A percentile compares a stretch with the other conserved stretches of the same genome.
These are phyloP conservation scores for Saturnispora diversa DNA, from an alignment of 805 yeast genomes.

Conservation along the genomic window DNA sequence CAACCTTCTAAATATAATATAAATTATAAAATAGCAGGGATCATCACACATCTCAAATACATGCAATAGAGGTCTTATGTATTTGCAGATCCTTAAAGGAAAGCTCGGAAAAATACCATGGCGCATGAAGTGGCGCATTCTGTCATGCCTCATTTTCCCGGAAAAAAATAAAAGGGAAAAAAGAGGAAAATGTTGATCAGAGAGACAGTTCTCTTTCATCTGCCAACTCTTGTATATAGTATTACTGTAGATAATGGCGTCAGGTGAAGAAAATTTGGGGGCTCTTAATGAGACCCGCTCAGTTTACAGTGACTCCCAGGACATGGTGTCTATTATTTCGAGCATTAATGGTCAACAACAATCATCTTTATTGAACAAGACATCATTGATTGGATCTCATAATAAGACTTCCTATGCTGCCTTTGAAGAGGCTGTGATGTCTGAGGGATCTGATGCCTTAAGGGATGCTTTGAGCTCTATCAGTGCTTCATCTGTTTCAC, in stretches of 20 bases:
- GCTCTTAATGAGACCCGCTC: not conserved
- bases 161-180: not conserved
- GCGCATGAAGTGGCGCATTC: constrained; percentile 3
- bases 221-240: constrained; percentile 4
- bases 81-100: no score
- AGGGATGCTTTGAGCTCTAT: constrained; percentile 29
- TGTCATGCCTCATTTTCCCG: not conserved
- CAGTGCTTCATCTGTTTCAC: constrained; percentile 25
- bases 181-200: no score
- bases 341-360: constrained; percentile 21
- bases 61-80: no score
- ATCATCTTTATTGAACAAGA: constrained; percentile 14
- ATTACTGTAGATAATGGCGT: not conserved
- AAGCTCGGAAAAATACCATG: no score
- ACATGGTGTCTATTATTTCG: constrained; percentile 30
- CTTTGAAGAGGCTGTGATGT: constrained; percentile 23
- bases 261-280: not conserved
- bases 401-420: constrained; percentile 11
- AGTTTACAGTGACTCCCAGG: constrained; percentile 14
- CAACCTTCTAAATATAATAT: no score
- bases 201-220: no score
- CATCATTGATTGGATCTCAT: constrained; percentile 20
- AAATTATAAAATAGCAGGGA: no score
- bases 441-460: constrained; percentile 28
- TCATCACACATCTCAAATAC: no score